Evolutionary conservation across 352 stramenopile genomes (phyloP).

Genomic region (Phytophthora cryptogea): DNA sequence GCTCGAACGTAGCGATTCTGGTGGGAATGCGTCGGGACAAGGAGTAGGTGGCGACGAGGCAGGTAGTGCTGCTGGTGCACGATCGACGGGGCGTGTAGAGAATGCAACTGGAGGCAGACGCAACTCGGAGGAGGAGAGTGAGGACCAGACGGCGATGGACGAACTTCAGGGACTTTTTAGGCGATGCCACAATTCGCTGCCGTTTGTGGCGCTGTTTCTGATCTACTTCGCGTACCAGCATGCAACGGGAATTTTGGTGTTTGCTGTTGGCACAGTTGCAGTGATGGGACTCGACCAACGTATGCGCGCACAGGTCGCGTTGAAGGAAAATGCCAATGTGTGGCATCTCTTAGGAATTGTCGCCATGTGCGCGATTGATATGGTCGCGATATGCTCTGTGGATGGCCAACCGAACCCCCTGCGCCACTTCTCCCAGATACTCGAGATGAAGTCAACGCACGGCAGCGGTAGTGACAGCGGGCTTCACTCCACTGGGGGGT

Average conservation of each 20-base stretch:
- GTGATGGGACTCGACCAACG: conserved; percentile 79
- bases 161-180: conserved; percentile 69
- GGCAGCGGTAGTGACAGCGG: conserved; percentile 24
- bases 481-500: conserved; percentile 18
- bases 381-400: conserved; percentile 62
- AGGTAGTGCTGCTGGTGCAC: conserved; percentile 3
- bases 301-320: conserved; percentile 62
- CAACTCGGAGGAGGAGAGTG: conserved; percentile 35
- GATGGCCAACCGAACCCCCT: conserved; percentile 68
- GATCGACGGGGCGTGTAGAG: conserved; percentile 2
- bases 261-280: conserved; percentile 64
- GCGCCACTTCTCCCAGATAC: conserved; percentile 47
- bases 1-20: conserved; percentile 16
- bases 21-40: not conserved
- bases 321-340: conserved; percentile 74
- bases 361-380: conserved; percentile 58
- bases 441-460: conserved; percentile 34
- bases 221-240: conserved; percentile 85
- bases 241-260: conserved; percentile 66
- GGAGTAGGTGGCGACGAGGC: not conserved
- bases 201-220: conserved; percentile 71
- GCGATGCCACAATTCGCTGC: conserved; percentile 74
- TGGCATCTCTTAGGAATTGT: conserved; percentile 58
- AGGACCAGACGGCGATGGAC: conserved; percentile 60
- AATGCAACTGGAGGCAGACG: conserved; percentile 18